Percentiles rank a stretch among this genome's conserved stretches.
phyloP scores from a whole-genome alignment of 306 rosid species.

The Hippophae rhamnoides region DNA sequence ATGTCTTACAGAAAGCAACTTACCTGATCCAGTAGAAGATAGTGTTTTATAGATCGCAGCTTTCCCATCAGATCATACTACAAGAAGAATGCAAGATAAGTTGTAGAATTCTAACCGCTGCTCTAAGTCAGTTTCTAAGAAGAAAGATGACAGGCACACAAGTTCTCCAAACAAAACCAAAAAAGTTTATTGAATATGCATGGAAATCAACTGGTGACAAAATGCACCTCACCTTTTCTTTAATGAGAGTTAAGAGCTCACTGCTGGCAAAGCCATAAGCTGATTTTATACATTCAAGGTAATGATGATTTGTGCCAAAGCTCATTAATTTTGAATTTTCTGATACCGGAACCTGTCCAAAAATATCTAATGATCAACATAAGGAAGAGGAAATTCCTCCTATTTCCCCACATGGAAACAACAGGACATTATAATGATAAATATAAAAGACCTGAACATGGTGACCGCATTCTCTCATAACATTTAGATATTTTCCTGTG shows the following conservation, averaged over 20 bases:
- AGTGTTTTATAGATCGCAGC: conserved; percentile 86
- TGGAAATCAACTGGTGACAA: conserved; percentile 8
- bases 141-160: not conserved
- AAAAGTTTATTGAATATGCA: conserved; percentile 1
- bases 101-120: conserved; percentile 17
- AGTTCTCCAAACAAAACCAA: conserved; percentile 5
- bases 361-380: conserved; percentile 20
- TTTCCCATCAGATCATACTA: conserved; percentile 87
- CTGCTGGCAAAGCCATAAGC: conserved; percentile 89
- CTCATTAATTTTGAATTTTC: conserved; percentile 75
- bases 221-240: conserved; percentile 64
- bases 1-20: not conserved
- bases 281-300: conserved; percentile 89
- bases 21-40: conserved; percentile 99
- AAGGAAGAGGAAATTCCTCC: not conserved
- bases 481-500: conserved; percentile 94
- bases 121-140: not conserved
- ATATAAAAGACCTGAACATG: conserved; percentile 68
- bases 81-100: conserved; percentile 19
- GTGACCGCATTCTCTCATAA: conserved; percentile 98
- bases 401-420: conserved; percentile 6
- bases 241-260: conserved; percentile 85
- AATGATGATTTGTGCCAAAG: conserved; percentile 84
- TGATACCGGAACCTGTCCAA: conserved; percentile 67
- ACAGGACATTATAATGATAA: conserved; percentile 1